These are phyloP conservation scores for Colletotrichum shisoi DNA, from an alignment of 2,329 filamentous ascomycete genomes.

Conservation along the genomic window DNA sequence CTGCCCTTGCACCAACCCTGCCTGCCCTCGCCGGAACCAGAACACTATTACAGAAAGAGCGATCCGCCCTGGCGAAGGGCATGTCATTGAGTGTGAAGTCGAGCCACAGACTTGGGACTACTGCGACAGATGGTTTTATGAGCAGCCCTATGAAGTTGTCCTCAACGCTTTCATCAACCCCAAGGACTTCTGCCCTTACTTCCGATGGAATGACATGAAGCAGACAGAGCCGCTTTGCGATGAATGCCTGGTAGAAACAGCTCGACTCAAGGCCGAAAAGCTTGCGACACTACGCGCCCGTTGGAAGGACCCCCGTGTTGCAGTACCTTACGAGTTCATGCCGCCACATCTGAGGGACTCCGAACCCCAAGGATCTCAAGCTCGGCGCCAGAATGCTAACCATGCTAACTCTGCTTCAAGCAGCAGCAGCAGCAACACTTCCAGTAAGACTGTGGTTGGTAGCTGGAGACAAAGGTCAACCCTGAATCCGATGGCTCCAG, in stretches of 20 bases:
- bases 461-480: too few relatives aligned
- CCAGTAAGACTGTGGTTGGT: too few relatives aligned
- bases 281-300: not conserved
- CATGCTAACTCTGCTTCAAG: too few relatives aligned
- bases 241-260: not conserved
- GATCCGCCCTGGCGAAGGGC: not conserved
- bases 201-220: slow-evolving; percentile 8
- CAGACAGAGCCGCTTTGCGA: not conserved
- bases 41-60: not conserved
- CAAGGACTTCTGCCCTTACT: slow-evolving; percentile 8
- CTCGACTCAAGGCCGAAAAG: not conserved
- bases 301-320: slow-evolving; percentile 9
- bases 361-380: too few relatives aligned
- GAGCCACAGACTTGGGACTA: slow-evolving; percentile 11
- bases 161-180: slow-evolving; percentile 1
- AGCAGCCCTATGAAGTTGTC: slow-evolving; percentile 3
- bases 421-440: not conserved
- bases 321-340: slow-evolving; percentile 15
- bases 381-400: not conserved
- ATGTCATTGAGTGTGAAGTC: slow-evolving; percentile 1
- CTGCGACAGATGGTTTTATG: slow-evolving; percentile 20
- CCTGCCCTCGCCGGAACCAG: not conserved
- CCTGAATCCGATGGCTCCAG: too few relatives aligned
- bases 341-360: not conserved
- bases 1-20: slow-evolving; percentile 9